These are phyloP conservation scores for Phoma sp. DNA, from an alignment of 2,329 filamentous ascomycete genomes.

Conservation along the genomic window DNA sequence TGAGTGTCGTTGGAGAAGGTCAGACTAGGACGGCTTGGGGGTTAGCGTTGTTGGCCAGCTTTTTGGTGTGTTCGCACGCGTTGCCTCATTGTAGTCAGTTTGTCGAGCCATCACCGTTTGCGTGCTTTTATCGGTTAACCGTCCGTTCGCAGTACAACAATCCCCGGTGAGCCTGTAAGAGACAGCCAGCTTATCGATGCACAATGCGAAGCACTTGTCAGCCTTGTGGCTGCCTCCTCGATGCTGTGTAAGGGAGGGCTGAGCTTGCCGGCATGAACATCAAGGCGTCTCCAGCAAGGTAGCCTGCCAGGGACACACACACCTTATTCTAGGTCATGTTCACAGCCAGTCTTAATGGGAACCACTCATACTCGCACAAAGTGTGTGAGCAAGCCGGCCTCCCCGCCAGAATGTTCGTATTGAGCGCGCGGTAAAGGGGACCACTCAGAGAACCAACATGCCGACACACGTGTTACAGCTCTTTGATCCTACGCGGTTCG, in stretches of 20 bases:
- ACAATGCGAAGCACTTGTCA: neutral
- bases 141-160: neutral
- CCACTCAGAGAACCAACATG: neutral
- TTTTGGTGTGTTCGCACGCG: neutral
- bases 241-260: neutral
- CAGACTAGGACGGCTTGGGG: neutral
- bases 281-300: neutral
- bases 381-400: neutral
- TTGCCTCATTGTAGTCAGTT: neutral
- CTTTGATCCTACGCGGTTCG: neutral
- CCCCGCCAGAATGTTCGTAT: neutral
- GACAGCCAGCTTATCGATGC: slow-evolving; percentile 3
- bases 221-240: neutral
- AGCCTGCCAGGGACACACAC: neutral
- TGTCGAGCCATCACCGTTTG: neutral
- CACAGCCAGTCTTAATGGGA: neutral
- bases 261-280: neutral
- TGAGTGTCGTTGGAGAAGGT: neutral
- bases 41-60: neutral
- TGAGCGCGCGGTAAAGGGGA: neutral
- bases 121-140: neutral
- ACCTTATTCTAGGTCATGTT: neutral
- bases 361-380: neutral
- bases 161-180: neutral
- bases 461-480: slow-evolving; percentile 6